Evolutionary conservation across 441 rosid genomes (phyloP).

Genomic region (Mallotus japonicus): DNA sequence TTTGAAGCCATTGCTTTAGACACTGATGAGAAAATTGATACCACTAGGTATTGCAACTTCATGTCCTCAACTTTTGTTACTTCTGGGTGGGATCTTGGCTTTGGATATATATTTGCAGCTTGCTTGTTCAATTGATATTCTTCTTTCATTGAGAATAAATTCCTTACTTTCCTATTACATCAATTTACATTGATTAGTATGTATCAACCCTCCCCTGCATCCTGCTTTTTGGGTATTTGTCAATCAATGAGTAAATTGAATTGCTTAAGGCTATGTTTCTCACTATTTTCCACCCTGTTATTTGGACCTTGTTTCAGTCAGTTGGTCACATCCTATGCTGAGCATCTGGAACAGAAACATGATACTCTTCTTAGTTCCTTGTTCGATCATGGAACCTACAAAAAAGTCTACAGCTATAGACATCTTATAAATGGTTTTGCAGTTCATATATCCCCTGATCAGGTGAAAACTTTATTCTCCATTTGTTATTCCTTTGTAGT

Average conservation of each 20-base stretch:
- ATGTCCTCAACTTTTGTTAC: too few relatives aligned
- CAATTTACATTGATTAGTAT: background rate
- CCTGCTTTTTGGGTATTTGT: background rate
- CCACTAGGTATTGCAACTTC: slow-evolving; percentile 51
- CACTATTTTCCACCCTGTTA: background rate
- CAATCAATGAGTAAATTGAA: background rate
- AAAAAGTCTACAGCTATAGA: slow-evolving; percentile 88
- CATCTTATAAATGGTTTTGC: slow-evolving; percentile 98
- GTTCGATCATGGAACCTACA: slow-evolving; percentile 74
- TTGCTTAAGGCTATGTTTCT: background rate
- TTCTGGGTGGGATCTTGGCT: too few relatives aligned
- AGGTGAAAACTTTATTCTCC: slow-evolving; percentile 58
- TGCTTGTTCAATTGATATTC: background rate
- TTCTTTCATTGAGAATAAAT: too few relatives aligned
- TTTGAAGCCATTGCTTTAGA: slow-evolving; percentile 87
- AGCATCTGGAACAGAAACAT: slow-evolving; percentile 85
- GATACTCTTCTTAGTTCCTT: slow-evolving; percentile 86
- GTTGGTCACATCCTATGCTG: slow-evolving; percentile 70
- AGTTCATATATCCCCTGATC: slow-evolving; percentile 72
- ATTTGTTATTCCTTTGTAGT: background rate
- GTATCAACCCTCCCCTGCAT: background rate
- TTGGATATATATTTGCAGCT: background rate
- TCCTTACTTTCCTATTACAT: background rate
- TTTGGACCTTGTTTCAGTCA: slow-evolving; percentile 50
- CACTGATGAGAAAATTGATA: slow-evolving; percentile 74